Base-by-base conservation (phyloP, 2,329 filamentous ascomycete species). In the Penicillium janthinellum region DNA sequence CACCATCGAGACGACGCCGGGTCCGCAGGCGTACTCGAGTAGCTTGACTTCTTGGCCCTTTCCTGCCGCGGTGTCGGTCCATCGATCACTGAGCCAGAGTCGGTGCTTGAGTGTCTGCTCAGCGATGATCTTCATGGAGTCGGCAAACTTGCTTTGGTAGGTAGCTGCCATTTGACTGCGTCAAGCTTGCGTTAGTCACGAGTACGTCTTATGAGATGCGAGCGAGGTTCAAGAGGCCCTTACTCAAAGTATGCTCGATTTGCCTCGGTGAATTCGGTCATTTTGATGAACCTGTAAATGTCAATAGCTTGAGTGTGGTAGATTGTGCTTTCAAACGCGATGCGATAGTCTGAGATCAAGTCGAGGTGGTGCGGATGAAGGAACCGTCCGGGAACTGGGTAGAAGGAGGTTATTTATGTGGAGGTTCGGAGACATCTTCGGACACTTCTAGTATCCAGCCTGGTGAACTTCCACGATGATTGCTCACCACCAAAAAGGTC, bases 1-100 rank as follows among this genome's bases (percentile, higher is more conserved):
- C 14, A 89, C 88, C 73, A 83, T 81, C 12, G 88, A 88, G 63
- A 90, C 79, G 56, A 85, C 75, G 2, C 89, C 89, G 5, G 88
- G 88, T 8, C 90, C 90, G 70, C 90, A 92, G 15, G 90, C 90
- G 74, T 92, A 93, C 71, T 93, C 90, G 1, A 92, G 79, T 20
- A 91, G 75, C 48, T 83, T 82, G 44, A 86, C 58, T 35, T 68
- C 65, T 28, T 70, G 67, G 17, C 64, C 69, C 22, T 69, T 69
- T n/a, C 65, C 69, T 10, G 65, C 58, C 41, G 68, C 64, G 4
- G 71, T 74, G 55, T 76, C 72, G 12, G 59, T 67, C 75, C 86
- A 87, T 56, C 84, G 79, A 25, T 85, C 82, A 44, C 86, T 87
- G 58, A 91, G 83, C 78, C 89, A 90, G 54, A 82, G 79, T 5